phyloP scores from a whole-genome alignment of 2,329 filamentous ascomycete species.

The Pestalotiopsis sp. region DNA sequence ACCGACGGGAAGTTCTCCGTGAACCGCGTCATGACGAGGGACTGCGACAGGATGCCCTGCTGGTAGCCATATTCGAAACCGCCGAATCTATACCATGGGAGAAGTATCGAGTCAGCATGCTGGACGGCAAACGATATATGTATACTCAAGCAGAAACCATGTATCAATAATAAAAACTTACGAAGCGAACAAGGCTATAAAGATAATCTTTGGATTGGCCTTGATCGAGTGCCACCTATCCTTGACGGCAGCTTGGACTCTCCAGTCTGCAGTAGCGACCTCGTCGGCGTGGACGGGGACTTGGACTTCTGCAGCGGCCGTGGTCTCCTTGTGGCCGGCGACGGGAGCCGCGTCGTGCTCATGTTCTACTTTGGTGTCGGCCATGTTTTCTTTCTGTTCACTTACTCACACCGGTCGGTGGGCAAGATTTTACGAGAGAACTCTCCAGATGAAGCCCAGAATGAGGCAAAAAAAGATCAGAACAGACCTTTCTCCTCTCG shows the following conservation, averaged over 20 bases:
- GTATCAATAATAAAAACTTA: slow-evolving; percentile 22
- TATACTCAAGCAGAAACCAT: background rate
- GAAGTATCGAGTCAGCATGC: background rate
- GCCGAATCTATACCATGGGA: slow-evolving; percentile 39
- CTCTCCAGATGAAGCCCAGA: background rate
- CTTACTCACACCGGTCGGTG: background rate
- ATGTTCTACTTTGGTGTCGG: slow-evolving; percentile 1
- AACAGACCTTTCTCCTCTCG: background rate
- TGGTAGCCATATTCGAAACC: slow-evolving; percentile 57
- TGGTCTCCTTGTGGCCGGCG: background rate
- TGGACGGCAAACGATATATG: background rate
- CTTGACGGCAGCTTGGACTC: slow-evolving; percentile 15
- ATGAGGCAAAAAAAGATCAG: background rate
- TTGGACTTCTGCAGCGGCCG: background rate
- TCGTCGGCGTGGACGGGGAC: slow-evolving; percentile 9
- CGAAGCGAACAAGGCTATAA: slow-evolving; percentile 44
- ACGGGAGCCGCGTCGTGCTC: background rate
- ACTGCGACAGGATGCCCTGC: slow-evolving; percentile 56
- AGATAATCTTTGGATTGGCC: slow-evolving; percentile 38
- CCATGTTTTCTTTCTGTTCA: background rate
- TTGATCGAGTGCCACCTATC: slow-evolving; percentile 31
- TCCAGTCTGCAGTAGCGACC: slow-evolving; percentile 14
- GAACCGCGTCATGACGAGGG: slow-evolving; percentile 55
- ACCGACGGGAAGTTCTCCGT: slow-evolving; percentile 50
- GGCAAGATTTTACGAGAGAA: background rate